phyloP scores from a whole-genome alignment of 2,329 filamentous ascomycete species.

The Fusarium miscanthi region DNA sequence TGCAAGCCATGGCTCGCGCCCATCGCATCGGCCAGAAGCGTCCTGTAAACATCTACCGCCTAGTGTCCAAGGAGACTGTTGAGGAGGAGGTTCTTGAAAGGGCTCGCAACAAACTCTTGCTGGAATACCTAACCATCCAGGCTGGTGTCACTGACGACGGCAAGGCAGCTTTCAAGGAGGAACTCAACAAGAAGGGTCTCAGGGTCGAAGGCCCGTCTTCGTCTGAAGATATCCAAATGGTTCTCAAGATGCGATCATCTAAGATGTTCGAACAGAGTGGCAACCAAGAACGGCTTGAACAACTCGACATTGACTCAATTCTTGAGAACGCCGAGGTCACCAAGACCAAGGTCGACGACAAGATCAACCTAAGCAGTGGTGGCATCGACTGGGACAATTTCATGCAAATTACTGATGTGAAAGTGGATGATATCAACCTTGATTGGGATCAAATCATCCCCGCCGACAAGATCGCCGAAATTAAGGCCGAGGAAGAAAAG shows the following conservation, averaged over 20 bases:
- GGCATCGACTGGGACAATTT: conserved; percentile 90
- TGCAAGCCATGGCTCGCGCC: conserved; percentile 98
- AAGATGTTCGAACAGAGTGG: conserved; percentile 99
- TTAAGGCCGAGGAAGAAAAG: conserved; percentile 90
- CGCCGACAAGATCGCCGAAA: conserved; percentile 86
- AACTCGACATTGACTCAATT: conserved; percentile 97
- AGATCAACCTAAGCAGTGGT: conserved; percentile 90
- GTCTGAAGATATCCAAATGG: conserved; percentile 93
- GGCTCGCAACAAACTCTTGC: conserved; percentile 94
- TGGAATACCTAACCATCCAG: conserved; percentile 98
- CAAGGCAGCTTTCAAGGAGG: conserved; percentile 78
- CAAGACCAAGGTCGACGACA: conserved; percentile 93
- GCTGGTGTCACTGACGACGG: conserved; percentile 96
- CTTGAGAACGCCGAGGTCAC: conserved; percentile 97
- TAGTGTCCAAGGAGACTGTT: conserved; percentile 98
- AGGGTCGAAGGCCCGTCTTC: conserved; percentile 85
- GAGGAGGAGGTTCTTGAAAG: conserved; percentile 98
- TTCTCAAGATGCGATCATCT: conserved; percentile 97
- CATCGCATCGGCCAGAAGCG: conserved; percentile 97
- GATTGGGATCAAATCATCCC: conserved; percentile 99
- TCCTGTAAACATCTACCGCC: conserved; percentile 93
- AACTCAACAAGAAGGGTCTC: conserved; percentile 81
- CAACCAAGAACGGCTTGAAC: conserved; percentile 95
- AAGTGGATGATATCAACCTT: conserved; percentile 81
- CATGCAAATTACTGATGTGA: conserved; percentile 97